A percentile compares a stretch with the other conserved stretches of the same genome.
Conservation (phyloP, 139 green algal species). For the Desmodesmus armatus region DNA sequence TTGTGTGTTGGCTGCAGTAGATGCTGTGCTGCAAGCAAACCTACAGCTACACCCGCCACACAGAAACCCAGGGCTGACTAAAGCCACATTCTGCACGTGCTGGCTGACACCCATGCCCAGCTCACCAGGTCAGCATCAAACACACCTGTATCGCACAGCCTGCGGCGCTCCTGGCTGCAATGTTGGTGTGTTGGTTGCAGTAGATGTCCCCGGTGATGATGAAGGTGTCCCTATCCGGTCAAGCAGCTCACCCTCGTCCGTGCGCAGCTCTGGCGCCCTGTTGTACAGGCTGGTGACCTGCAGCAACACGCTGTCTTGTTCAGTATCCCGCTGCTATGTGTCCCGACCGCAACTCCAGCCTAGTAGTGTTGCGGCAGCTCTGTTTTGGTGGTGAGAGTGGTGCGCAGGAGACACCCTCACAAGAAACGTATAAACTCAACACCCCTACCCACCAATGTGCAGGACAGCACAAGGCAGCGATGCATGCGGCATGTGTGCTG, state of each 20-base stretch:
- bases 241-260: neutral
- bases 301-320: neutral
- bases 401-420: neutral
- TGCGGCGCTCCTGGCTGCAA: conserved; percentile 52
- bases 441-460: too few relatives aligned
- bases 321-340: neutral
- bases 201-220: conserved; percentile 34
- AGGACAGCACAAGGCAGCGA: neutral
- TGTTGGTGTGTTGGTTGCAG: conserved; percentile 43
- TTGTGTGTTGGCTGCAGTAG: conserved; percentile 43
- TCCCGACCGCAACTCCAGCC: neutral
- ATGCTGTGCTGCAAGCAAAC: conserved; percentile 16
- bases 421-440: neutral
- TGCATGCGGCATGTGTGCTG: neutral
- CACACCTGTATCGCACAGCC: conserved; percentile 64
- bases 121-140: too few relatives aligned
- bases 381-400: neutral
- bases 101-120: too few relatives aligned
- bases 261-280: neutral
- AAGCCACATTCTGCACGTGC: too few relatives aligned
- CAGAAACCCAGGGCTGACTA: too few relatives aligned
- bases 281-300: neutral
- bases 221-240: neutral
- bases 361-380: neutral
- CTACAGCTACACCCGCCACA: too few relatives aligned